Evolutionary conservation across 2,329 filamentous ascomycete species (phyloP), one percentile per base, ranked within the genome.

Genomic region (Fusarium xyrophilum): DNA sequence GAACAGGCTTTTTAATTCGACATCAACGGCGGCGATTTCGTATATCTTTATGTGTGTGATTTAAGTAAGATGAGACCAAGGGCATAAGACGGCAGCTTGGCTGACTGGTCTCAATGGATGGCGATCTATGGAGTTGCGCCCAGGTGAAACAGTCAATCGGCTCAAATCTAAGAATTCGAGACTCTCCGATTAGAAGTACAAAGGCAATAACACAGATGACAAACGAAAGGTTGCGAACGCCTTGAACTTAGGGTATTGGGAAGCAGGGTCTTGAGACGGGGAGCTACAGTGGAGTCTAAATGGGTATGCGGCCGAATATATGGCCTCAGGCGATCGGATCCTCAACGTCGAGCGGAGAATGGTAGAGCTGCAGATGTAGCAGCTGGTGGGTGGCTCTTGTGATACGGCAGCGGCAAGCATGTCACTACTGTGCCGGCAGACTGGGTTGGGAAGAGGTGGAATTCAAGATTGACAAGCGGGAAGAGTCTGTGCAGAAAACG

Each of bases 401-500:
- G 68, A 70, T 68, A 68, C 72, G 57, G 60, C 65, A 70, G 68
- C 64, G 64, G 65, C 67, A 69, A 67, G 58, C 59, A 65, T 57
- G 67, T 70, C 64, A 70, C 67, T 44, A 36, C 44, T 32, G 15
- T 47, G n/a, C 44, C 30, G 14, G n/a, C 51, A 56, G 44, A 57
- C 63, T 63, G 47, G 63, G 58, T 56, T 68, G 50, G 60, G 50
- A 55, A 65, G 56, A 65, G 56, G 63, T 69, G 68, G 69, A 61
- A 73, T 71, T 72, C 68, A 68, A 72, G 67, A 73, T 73, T 70
- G 74, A 72, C 75, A 76, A 77, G 73, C 71, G 74, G 65, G 71
- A 69, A 72, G 62, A 65, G 62, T 60, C 57, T 60, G 62, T 65
- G 62, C 62, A 65, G 61, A 57, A 60, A 65, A 48, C 56, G 56